Evolutionary conservation across 768 basidiomycete genomes (phyloP).

Genomic region (Podaxis sp.): DNA sequence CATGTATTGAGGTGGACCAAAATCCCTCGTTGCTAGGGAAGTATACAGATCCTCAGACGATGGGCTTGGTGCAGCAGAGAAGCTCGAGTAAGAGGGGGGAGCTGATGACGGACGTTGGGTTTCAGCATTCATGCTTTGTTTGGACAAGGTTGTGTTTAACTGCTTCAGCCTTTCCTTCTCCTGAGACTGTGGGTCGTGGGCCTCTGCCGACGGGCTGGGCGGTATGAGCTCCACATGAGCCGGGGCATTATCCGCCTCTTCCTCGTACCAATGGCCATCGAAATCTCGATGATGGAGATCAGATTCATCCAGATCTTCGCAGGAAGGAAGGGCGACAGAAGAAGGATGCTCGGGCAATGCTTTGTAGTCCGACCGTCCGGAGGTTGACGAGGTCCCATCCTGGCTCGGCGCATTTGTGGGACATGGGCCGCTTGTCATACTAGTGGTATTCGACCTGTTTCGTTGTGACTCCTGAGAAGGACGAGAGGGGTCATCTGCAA

Average conservation of each 20-base stretch:
- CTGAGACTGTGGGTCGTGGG: neutral
- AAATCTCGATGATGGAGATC: neutral
- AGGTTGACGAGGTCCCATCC: neutral
- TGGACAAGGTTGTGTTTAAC: too few species aligned
- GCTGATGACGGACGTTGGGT: slow-evolving; percentile 7
- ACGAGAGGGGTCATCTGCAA: neutral
- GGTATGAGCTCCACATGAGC: neutral
- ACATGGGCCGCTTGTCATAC: neutral
- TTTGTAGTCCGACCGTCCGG: neutral
- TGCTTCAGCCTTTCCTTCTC: neutral
- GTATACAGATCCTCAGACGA: neutral
- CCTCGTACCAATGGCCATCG: neutral
- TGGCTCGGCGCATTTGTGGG: neutral
- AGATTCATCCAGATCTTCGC: neutral
- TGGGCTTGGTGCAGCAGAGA: slow-evolving; percentile 11
- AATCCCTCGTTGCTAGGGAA: neutral
- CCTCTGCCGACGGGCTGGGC: neutral
- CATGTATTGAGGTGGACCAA: neutral
- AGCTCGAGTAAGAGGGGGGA: slow-evolving; percentile 5
- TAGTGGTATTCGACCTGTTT: neutral
- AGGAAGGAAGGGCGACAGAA: neutral
- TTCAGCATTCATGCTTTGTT: neutral
- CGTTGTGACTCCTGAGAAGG: neutral
- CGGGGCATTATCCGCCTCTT: neutral
- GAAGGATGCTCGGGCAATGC: neutral